These are phyloP conservation scores for Coniferiporia sulphurascens DNA, from an alignment of 1,284 basidiomycete genomes.

Conservation along the genomic window DNA sequence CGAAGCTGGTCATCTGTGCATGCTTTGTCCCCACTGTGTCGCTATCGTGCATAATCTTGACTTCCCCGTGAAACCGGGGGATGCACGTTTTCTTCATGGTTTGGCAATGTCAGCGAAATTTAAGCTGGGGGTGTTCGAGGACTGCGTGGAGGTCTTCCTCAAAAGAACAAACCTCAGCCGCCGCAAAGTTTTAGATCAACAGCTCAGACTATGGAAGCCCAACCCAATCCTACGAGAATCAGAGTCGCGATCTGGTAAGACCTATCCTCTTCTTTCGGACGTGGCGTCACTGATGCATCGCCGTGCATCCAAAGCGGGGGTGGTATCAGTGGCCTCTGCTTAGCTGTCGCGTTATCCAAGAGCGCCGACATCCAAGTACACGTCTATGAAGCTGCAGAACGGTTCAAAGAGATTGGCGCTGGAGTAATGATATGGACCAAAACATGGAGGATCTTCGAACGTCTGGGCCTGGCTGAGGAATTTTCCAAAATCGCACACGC, in stretches of 20 bases:
- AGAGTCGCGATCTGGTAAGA: conserved; percentile 23
- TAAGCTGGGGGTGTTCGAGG: too few species aligned
- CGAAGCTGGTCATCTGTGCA: neutral
- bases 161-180: neutral
- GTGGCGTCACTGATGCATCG: neutral
- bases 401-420: conserved; percentile 47
- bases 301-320: conserved; percentile 35
- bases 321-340: conserved; percentile 42
- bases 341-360: conserved; percentile 39
- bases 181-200: neutral
- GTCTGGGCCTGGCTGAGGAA: conserved; percentile 35
- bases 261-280: neutral
- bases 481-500: conserved; percentile 40
- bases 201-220: neutral
- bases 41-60: neutral
- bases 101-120: neutral
- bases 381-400: conserved; percentile 42
- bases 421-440: conserved; percentile 44
- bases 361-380: conserved; percentile 38
- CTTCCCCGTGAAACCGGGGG: too few species aligned
- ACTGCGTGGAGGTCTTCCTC: neutral
- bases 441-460: conserved; percentile 39
- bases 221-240: conserved; percentile 5
- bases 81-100: too few species aligned
- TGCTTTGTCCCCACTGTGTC: neutral